Evolutionary conservation across 805 yeast genomes (phyloP).

Genomic region (Myxozyma geophila): DNA sequence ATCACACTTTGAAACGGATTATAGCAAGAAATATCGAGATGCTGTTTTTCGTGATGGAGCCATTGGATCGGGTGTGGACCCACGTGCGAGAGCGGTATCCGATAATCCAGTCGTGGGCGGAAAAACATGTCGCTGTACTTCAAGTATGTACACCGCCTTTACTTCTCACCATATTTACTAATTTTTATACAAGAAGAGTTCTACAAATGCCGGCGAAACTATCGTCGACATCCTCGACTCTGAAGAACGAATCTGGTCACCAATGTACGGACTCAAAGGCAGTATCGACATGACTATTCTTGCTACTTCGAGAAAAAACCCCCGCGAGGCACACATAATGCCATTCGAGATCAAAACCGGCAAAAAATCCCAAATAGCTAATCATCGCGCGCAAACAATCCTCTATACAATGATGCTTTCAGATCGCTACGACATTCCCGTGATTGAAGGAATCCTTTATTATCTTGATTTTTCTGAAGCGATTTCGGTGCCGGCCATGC

Average conservation of each 20-base stretch:
- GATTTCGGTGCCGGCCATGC: conserved; percentile 57
- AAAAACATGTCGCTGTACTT: conserved; percentile 10
- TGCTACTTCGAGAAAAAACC: conserved; percentile 46
- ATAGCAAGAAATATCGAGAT: conserved; percentile 36
- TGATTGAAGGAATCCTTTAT: conserved; percentile 67
- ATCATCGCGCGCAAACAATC: conserved; percentile 86
- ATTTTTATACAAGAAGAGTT: background rate
- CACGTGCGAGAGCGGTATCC: conserved; percentile 22
- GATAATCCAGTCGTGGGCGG: conserved; percentile 43
- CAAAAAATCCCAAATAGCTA: conserved; percentile 53
- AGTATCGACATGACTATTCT: conserved; percentile 85
- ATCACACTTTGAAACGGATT: conserved; percentile 39
- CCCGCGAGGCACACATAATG: conserved; percentile 39
- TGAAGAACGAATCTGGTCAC: conserved; percentile 93
- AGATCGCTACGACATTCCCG: conserved; percentile 68
- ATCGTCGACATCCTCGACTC: conserved; percentile 73
- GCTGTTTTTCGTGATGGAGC: conserved; percentile 39
- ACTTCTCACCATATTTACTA: background rate
- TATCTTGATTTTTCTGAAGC: conserved; percentile 69
- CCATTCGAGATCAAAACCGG: conserved; percentile 96
- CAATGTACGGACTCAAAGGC: conserved; percentile 86
- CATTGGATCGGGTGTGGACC: conserved; percentile 39
- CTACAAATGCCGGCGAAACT: conserved; percentile 47
- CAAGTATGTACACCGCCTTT: conserved; percentile 6
- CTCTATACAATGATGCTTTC: conserved; percentile 76